Conservation (phyloP, 495 filamentous ascomycete genomes). For the Penicillium antarcticum region DNA sequence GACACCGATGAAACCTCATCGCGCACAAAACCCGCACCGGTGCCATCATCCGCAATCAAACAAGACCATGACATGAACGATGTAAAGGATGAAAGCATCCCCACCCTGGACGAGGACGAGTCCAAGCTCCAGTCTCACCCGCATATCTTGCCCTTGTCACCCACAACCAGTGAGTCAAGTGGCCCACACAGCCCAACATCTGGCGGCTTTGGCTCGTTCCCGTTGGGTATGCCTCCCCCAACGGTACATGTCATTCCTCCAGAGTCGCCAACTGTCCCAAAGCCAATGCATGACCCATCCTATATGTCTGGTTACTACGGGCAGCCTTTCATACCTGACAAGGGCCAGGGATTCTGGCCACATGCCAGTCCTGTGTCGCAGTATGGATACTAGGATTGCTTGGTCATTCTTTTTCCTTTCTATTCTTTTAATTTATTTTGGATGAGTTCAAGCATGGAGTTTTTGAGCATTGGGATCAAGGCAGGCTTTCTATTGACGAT, state of each 20-base stretch:
- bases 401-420: neutral
- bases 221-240: conserved; percentile 2
- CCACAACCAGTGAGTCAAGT: conserved; percentile 23
- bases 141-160: conserved; percentile 15
- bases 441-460: neutral
- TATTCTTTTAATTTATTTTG: neutral
- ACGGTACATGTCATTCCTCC: conserved; percentile 8
- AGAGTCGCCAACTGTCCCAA: neutral
- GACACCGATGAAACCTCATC: conserved; percentile 8
- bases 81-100: neutral
- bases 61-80: neutral
- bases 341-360: conserved; percentile 16
- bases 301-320: conserved; percentile 16
- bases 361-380: conserved; percentile 6
- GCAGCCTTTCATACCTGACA: conserved; percentile 13
- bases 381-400: conserved; percentile 16
- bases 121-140: neutral
- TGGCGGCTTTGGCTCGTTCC: conserved; percentile 11
- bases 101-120: conserved; percentile 1
- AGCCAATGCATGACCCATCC: conserved; percentile 9
- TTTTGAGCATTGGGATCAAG: conserved; percentile 1
- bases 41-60: neutral
- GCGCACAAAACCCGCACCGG: conserved; percentile 5
- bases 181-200: conserved; percentile 18
- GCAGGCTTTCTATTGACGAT: neutral